Base-by-base conservation (phyloP, 1,139 yeast genomes). In the Yarrowia galli region DNA sequence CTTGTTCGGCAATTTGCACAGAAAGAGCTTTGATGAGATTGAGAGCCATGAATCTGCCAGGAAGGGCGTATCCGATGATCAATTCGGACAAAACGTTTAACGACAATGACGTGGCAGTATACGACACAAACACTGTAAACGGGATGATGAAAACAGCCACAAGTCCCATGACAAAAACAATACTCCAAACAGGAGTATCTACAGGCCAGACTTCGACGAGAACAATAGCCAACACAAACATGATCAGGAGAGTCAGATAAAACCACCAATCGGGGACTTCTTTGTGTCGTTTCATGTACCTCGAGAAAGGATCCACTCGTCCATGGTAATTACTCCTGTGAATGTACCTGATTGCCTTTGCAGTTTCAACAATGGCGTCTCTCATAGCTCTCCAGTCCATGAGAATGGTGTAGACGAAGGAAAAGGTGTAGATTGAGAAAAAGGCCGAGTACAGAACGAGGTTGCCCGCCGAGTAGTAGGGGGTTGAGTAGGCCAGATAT, bases 11-110 rank as follows among this genome's bases (percentile, higher is more conserved):
- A 13, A 49, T 49, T 73, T 86, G 86, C 72, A 82, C 82, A 35
- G 90, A 90, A 70, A 81, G 81, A 0, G 88, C 86, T 73, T 87
- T 87, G 70, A 86, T 77, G 38, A 85, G 81, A 82, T 84, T 86
- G 70, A 86, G 77, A 1, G 90, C 90, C 64, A 81, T 77, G 54
- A 88, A 43, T n/a, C 48, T 25, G 2, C 89, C 89, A 36, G 89
- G 90, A 38, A 87, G 71, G 3, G 89, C 87, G 72, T 86, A 86
- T 23, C 91, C 91, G 66, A 85, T 80, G 70, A 87, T 82, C 71
- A 87, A 78, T 74, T 87, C 89, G 46, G 85, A 86, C 70, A 87
- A 77, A 4, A 87, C 87, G 70, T 86, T 86, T 70, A 87, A 79
- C 23, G 86, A 85, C 69, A 86, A 79, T 25, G 80, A 75, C 70